Percentiles rank a stretch among this genome's conserved stretches.
Evolutionary conservation across 2,329 filamentous ascomycete species (phyloP).

Genomic region (Chaetomium strumarium): DNA sequence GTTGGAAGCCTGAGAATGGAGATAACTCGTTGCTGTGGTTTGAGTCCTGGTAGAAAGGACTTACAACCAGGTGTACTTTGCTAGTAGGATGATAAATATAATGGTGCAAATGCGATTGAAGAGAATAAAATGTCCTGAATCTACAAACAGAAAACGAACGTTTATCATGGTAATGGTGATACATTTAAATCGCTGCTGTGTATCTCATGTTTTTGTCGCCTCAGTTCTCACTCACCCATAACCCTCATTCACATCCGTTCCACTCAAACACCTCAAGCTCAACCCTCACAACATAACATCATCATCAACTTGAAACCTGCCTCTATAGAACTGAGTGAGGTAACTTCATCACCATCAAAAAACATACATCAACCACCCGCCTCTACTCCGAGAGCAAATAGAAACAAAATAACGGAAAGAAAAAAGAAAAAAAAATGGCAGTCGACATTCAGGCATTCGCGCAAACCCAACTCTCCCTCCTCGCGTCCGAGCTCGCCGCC

Average conservation of each 20-base stretch:
- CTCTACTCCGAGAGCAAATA: too few species aligned
- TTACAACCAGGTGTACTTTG: too few species aligned
- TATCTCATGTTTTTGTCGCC: background rate
- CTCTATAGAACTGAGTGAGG: too few species aligned
- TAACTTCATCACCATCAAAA: background rate
- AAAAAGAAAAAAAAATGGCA: conserved; percentile 3
- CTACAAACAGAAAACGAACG: too few species aligned
- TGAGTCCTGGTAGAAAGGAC: too few species aligned
- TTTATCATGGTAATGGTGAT: too few species aligned
- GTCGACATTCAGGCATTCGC: conserved; percentile 59
- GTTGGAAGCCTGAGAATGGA: background rate
- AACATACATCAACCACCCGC: background rate
- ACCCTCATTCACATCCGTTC: background rate
- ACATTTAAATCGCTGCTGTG: background rate
- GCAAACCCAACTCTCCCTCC: conserved; percentile 61
- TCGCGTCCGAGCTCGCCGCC: conserved; percentile 64
- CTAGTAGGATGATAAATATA: too few species aligned
- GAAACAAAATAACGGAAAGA: background rate
- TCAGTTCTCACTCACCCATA: background rate
- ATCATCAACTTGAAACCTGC: background rate
- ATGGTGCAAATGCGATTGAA: too few species aligned
- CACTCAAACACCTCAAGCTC: background rate
- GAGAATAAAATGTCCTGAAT: too few species aligned
- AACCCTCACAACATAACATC: background rate
- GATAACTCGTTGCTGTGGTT: background rate